Conservation (phyloP, 306 rosid genomes). For the Mimosa bimucronata region DNA sequence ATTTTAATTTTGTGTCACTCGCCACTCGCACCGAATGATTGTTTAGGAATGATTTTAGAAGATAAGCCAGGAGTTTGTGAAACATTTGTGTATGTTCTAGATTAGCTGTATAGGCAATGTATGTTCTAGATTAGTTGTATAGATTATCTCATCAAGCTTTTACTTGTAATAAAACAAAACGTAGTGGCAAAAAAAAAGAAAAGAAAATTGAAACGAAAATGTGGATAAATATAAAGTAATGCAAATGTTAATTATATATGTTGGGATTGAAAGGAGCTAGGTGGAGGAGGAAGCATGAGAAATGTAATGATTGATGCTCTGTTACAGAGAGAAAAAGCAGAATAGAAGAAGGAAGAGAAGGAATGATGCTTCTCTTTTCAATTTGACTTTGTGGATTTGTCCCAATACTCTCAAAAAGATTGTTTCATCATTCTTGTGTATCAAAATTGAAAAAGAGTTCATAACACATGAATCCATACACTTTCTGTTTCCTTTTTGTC, state of each 20-base stretch:
- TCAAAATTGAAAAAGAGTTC: background rate
- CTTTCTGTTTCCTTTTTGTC: background rate
- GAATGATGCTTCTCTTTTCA: constrained; percentile 60
- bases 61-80: too few species aligned
- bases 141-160: too few species aligned
- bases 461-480: background rate
- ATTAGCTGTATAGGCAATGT: too few species aligned
- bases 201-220: background rate
- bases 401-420: too few species aligned
- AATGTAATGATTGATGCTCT: background rate
- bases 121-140: too few species aligned
- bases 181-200: too few species aligned
- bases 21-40: too few species aligned
- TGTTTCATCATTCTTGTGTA: background rate
- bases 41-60: too few species aligned
- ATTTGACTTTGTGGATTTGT: constrained; percentile 54
- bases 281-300: background rate
- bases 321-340: background rate
- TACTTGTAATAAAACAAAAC: too few species aligned
- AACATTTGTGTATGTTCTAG: too few species aligned
- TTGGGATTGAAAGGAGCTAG: background rate
- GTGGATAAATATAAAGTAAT: background rate
- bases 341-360: constrained; percentile 29
- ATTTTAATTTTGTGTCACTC: too few species aligned
- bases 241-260: too few species aligned